Base-by-base conservation (phyloP, 352 stramenopile genomes). In the Pythium oligandrum region DNA sequence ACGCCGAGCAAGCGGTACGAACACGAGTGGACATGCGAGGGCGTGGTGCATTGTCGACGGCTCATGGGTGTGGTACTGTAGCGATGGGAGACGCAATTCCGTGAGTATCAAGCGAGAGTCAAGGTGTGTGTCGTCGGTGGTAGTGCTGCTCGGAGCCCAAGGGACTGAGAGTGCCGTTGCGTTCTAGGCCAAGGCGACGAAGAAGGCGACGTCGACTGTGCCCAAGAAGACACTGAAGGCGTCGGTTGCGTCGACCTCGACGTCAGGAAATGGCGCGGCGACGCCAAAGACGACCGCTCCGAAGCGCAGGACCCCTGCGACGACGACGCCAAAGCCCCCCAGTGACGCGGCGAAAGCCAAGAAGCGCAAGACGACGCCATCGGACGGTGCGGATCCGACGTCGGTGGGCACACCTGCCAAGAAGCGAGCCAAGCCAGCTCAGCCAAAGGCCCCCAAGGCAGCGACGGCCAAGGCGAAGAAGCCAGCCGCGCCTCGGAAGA, bases 1-100 rank as follows among this genome's bases (percentile, higher is more conserved):
- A 50, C 8, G 55, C 63, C 12, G 68, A 80, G 43, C 59, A 75
- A 32, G 61, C 68, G 49, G 71, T 76, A 34, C n/a, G 49, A 53
- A 6, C 2, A 38, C n/a, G 5, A 44, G 17, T 26, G 17, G 17
- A 26, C 17, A 26, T 26, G 17, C 17, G 17, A 26, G 17, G 17
- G 17, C 17, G 17, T 26, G 17, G 17, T 26, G 17, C 17, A 26
- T 26, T 26, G 17, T 26, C 17, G 17, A 26, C 17, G 17, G 17
- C 17, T 26, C 17, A 26, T 26, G 17, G 17, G 17, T 26, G 17
- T 26, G 17, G 17, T 26, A 26, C 17, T 26, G 17, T 26, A 26
- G 17, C 17, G 17, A 26, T 26, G 17, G 17, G 17, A 26, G 0
- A 26, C 17, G 17, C 17, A 26, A 26, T 26, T 26, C 17, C 17